phyloP scores from a whole-genome alignment of 2,329 filamentous ascomycete genomes.

The Apiospora sp. region DNA sequence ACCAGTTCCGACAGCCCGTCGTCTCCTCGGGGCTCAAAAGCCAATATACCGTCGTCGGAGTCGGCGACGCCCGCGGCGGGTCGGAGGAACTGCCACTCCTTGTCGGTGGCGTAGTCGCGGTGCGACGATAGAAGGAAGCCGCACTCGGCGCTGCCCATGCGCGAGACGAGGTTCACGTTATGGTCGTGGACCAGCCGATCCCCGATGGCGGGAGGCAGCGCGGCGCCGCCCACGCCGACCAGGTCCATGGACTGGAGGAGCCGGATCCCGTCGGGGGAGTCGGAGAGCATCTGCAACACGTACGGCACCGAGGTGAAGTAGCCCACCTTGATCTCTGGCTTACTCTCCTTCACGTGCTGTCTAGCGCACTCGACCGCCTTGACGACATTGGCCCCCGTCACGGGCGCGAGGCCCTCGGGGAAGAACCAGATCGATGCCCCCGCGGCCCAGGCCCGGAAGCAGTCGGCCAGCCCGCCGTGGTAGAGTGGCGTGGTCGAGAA shows the following conservation, averaged over 20 bases:
- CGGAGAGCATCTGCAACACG: conserved; percentile 60
- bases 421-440: conserved; percentile 69
- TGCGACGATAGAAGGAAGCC: conserved; percentile 71
- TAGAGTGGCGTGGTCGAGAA: conserved; percentile 73
- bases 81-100: conserved; percentile 69
- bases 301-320: conserved; percentile 72
- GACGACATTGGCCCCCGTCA: conserved; percentile 63
- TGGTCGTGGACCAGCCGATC: conserved; percentile 57
- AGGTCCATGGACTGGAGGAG: conserved; percentile 61
- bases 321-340: conserved; percentile 43
- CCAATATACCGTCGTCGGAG: conserved; percentile 38
- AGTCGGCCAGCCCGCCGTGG: conserved; percentile 66
- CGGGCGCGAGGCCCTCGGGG: conserved; percentile 61
- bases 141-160: conserved; percentile 72
- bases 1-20: conserved; percentile 61
- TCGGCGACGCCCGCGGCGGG: conserved; percentile 40
- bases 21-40: conserved; percentile 55
- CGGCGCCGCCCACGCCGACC: conserved; percentile 70
- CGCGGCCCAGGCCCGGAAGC: conserved; percentile 68
- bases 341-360: not conserved
- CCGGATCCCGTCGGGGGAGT: conserved; percentile 50
- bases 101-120: conserved; percentile 60
- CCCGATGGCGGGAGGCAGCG: conserved; percentile 60
- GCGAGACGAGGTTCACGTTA: conserved; percentile 64
- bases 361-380: conserved; percentile 53